These are phyloP conservation scores for Singerocomus inundabilis DNA, from an alignment of 1,284 basidiomycete species.

Conservation along the genomic window DNA sequence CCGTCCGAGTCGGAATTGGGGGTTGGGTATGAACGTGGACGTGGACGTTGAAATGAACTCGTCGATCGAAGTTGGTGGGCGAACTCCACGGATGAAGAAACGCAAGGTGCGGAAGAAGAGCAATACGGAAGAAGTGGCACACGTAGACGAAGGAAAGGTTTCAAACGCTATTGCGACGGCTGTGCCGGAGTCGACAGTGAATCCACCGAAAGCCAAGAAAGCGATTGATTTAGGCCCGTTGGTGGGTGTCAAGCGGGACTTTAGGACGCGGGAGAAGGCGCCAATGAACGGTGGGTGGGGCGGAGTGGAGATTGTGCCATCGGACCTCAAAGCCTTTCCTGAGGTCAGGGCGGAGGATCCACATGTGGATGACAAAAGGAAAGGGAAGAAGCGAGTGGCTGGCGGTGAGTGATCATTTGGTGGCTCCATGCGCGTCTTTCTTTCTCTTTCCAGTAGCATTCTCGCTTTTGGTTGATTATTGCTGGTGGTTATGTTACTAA, in stretches of 20 bases:
- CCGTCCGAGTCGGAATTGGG: conserved; percentile 11
- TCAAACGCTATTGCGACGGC: background rate
- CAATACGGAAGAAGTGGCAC: background rate
- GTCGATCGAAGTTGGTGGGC: conserved; percentile 5
- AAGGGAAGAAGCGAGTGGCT: conserved; percentile 18
- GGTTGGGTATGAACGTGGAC: conserved; percentile 29
- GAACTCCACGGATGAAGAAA: conserved; percentile 17
- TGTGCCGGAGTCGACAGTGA: background rate
- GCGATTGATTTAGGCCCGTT: conserved; percentile 64
- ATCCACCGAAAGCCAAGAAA: conserved; percentile 7
- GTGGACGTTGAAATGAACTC: conserved; percentile 27
- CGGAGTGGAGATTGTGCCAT: conserved; percentile 56
- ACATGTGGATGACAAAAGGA: conserved; percentile 19
- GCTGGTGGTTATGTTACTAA: conserved; percentile 4
- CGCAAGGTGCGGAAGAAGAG: conserved; percentile 23
- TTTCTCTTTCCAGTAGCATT: background rate
- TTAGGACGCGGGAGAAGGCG: conserved; percentile 54
- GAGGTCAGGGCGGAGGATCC: conserved; percentile 5
- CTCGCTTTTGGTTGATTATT: background rate
- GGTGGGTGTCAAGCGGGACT: conserved; percentile 66
- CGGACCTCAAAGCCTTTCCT: conserved; percentile 22
- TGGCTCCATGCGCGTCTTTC: background rate
- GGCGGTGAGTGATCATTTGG: conserved; percentile 26
- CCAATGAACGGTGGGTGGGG: conserved; percentile 57
- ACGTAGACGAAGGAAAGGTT: conserved; percentile 5